A percentile compares a stretch with the other conserved stretches of the same genome.
phyloP scores from a whole-genome alignment of 2,329 filamentous ascomycete species.

The Rhinocladiella similis region DNA sequence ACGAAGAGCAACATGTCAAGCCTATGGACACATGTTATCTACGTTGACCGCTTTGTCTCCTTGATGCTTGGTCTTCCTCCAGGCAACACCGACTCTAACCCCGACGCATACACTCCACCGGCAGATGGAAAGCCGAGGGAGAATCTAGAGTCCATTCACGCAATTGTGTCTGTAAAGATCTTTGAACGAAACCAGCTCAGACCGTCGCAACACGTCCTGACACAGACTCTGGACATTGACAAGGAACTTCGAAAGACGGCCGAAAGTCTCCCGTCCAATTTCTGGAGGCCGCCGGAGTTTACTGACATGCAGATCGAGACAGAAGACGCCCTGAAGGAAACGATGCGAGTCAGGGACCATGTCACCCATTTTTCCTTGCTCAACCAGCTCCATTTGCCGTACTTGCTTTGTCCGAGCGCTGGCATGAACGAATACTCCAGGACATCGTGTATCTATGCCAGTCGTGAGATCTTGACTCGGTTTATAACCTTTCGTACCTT shows the following conservation, averaged over 20 bases:
- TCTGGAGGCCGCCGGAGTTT: conserved; percentile 47
- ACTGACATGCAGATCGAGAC: not conserved
- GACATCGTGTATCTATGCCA: conserved; percentile 47
- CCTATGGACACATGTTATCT: conserved; percentile 43
- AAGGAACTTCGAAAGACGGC: conserved; percentile 42
- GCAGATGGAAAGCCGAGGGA: not conserved
- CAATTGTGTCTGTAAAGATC: not conserved
- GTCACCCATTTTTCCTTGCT: conserved; percentile 54
- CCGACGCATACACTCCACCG: not conserved
- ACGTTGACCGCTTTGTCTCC: conserved; percentile 40
- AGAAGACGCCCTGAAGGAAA: conserved; percentile 33
- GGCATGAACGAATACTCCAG: not conserved
- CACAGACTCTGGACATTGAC: too few relatives aligned
- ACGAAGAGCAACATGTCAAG: conserved; percentile 25
- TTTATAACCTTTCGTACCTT: conserved; percentile 7
- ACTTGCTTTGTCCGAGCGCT: conserved; percentile 45
- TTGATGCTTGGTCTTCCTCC: conserved; percentile 43
- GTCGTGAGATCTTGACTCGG: conserved; percentile 50
- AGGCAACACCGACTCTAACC: not conserved
- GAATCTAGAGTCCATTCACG: not conserved
- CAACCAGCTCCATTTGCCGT: conserved; percentile 57
- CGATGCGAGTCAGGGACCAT: conserved; percentile 47
- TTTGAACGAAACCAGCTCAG: not conserved
- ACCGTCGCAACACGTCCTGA: too few relatives aligned
- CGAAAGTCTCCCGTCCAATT: conserved; percentile 44